Conservation (phyloP, 805 yeast species). For the Metschnikowia aberdeeniae region DNA sequence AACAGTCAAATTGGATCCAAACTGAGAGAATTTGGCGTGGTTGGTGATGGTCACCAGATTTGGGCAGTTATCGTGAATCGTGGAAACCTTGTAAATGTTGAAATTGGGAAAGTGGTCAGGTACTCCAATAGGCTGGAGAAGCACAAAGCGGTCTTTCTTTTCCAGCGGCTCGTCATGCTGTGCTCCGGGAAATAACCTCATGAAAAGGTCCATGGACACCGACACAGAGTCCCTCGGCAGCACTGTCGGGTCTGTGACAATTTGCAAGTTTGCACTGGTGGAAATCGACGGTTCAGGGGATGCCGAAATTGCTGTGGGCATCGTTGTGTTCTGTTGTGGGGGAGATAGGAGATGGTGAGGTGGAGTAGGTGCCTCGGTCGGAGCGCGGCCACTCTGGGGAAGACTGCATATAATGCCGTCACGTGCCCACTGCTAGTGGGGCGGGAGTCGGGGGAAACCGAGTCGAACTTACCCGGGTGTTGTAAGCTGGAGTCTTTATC, state of each 20-base stretch:
- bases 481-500: too few relatives aligned
- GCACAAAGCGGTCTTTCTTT: constrained; percentile 20
- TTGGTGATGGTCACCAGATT: constrained; percentile 39
- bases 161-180: constrained; percentile 6
- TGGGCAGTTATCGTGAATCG: constrained; percentile 25
- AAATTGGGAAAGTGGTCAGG: constrained; percentile 34
- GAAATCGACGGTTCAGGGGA: constrained; percentile 17
- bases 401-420: background rate
- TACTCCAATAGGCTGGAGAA: constrained; percentile 37
- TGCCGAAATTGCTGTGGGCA: constrained; percentile 8
- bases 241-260: constrained; percentile 29
- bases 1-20: constrained; percentile 40
- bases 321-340: background rate
- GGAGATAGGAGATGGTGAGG: background rate
- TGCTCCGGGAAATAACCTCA: constrained; percentile 28
- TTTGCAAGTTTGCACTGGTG: constrained; percentile 27
- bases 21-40: constrained; percentile 29
- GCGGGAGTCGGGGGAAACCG: too few relatives aligned
- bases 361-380: constrained; percentile 3
- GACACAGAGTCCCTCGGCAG: constrained; percentile 26
- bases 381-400: constrained; percentile 3
- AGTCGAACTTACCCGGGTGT: too few relatives aligned
- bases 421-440: background rate
- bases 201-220: constrained; percentile 32
- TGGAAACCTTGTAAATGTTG: constrained; percentile 33